These are phyloP conservation scores for Pythium graminicola DNA, from an alignment of 352 stramenopile species.

Conservation along the genomic window DNA sequence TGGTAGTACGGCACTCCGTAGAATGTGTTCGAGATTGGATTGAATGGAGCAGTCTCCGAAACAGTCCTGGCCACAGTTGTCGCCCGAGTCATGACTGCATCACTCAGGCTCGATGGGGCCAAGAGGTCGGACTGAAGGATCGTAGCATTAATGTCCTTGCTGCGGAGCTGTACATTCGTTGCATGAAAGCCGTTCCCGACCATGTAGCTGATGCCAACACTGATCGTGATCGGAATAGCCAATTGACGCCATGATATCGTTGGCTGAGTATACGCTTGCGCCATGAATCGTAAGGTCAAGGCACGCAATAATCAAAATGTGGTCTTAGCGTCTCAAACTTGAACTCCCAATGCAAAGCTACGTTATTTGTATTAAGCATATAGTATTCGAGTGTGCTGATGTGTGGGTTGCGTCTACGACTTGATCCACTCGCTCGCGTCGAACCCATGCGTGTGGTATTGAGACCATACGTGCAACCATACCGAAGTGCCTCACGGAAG, in stretches of 20 bases:
- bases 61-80: not conserved
- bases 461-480: not conserved
- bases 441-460: not conserved
- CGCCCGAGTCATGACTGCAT: not conserved
- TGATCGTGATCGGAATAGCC: not conserved
- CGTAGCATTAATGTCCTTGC: not conserved
- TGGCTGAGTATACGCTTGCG: not conserved
- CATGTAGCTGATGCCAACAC: not conserved
- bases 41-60: not conserved
- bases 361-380: no score
- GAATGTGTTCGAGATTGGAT: not conserved
- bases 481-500: not conserved
- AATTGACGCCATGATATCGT: not conserved
- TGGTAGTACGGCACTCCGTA: not conserved
- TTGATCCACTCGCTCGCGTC: no score
- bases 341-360: no score
- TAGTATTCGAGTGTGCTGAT: no score
- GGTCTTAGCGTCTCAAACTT: no score
- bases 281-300: constrained; percentile 11
- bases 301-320: no score
- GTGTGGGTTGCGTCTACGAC: no score
- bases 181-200: constrained; percentile 11
- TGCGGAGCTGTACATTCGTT: constrained; percentile 12
- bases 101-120: not conserved
- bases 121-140: not conserved